phyloP scores from a whole-genome alignment of 2,329 filamentous ascomycete genomes.

The Botrytis sinoallii region DNA sequence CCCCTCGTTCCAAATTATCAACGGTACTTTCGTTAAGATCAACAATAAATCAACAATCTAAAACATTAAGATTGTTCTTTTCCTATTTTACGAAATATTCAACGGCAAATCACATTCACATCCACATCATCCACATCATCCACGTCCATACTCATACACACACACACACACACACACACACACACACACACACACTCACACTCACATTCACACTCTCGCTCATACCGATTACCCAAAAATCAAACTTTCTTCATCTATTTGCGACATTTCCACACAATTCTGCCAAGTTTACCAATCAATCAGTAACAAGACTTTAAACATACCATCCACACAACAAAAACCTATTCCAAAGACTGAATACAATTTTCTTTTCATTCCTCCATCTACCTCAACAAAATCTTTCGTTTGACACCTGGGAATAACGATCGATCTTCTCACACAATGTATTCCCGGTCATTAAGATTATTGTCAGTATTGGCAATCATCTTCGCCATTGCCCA shows the following conservation, averaged over 20 bases:
- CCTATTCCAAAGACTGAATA: neutral
- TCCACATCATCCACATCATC: no score
- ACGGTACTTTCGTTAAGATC: neutral
- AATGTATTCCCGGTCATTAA: conserved; percentile 14
- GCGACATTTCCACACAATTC: neutral
- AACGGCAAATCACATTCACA: neutral
- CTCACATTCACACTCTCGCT: no score
- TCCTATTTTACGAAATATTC: neutral
- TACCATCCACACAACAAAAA: neutral
- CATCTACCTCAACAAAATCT: neutral
- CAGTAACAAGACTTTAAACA: neutral
- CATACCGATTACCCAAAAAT: neutral
- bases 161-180: neutral
- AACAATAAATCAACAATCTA: neutral
- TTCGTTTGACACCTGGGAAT: neutral
- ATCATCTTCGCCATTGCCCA: conserved; percentile 30
- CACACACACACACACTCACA: neutral
- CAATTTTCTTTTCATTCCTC: neutral
- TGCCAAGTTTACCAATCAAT: neutral
- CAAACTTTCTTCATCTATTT: neutral
- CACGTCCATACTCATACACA: neutral
- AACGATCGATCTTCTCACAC: neutral
- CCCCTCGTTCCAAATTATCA: neutral
- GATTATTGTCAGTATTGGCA: conserved; percentile 11
- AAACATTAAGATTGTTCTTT: neutral